Evolutionary conservation across 2,329 filamentous ascomycete species (phyloP), one percentile per base, ranked within the genome.

Genomic region (Claviceps sp.): DNA sequence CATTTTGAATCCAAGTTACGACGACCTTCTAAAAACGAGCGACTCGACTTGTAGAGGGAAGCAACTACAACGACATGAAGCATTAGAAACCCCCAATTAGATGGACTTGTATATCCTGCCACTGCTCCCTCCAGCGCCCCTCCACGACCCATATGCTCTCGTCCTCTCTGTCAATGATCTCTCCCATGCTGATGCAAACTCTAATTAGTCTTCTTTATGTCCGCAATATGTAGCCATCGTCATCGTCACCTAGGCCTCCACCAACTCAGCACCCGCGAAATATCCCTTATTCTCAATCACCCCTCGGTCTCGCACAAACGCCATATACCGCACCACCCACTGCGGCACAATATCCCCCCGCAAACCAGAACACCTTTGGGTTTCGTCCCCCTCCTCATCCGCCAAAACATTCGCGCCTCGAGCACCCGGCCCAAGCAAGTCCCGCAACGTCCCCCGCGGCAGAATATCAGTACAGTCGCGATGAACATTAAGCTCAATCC

Each of bases 281-380:
- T 96, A 97, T 7, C 93, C 93, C 73, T 97, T 98, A 65, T 93
- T 95, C 74, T 98, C 93, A 58, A 98, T 91, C 8, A 98, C 93
- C 14, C 93, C 93, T 51, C 93, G 77, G 65, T 97, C 86, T 66
- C 87, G 86, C 42, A 97, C 88, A 54, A 97, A 91, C 1, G 93
- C 93, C 40, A 91, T 96, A 66, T 98, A 98, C 66, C 97, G 95
- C 59, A 91, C 85, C 30, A 97, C 93, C 91, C 93, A 98, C 65
- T 91, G 83, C 30, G 93, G 90, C 54, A 81, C 78, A 48, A 97
- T 77, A 57, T 95, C 82, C 4, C 89, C 90, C 58, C 78, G 75
- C 53, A 95, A 71, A 0, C 86, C 85, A 10, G 72, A 17, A 19
- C 19, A 10, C 8, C 19, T 67, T 17, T 67, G 30, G 10, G 10